Percentiles rank a stretch among this genome's conserved stretches.
These are phyloP conservation scores for Mycosarcoma maydis DNA, from an alignment of 1,284 basidiomycete genomes.

Conservation along the genomic window DNA sequence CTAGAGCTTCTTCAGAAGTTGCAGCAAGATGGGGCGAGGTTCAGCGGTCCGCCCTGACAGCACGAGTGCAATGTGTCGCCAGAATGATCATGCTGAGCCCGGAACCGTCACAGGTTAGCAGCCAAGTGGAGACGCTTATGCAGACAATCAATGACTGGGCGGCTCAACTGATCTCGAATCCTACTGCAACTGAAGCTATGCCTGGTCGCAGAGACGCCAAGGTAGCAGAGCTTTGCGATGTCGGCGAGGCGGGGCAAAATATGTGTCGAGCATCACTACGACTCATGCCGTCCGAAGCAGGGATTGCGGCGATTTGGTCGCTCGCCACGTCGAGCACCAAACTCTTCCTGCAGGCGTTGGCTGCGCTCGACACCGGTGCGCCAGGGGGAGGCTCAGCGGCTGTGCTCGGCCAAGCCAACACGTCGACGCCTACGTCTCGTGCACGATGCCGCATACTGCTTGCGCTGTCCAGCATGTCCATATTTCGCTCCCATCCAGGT, in stretches of 20 bases:
- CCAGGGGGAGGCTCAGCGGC: constrained; percentile 23
- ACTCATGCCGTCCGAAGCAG: constrained; percentile 2
- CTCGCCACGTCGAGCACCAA: constrained; percentile 35
- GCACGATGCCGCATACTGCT: constrained; percentile 38
- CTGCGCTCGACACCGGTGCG: constrained; percentile 40
- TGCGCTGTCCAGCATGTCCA: constrained; percentile 29
- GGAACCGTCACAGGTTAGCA: neutral
- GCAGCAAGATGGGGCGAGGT: constrained; percentile 28
- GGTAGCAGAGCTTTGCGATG: constrained; percentile 39
- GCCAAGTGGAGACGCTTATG: constrained; percentile 21
- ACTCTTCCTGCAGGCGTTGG: constrained; percentile 35
- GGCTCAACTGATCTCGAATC: constrained; percentile 8
- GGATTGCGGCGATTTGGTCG: constrained; percentile 32
- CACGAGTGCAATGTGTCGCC: constrained; percentile 11
- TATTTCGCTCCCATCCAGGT: constrained; percentile 35
- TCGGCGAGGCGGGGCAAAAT: constrained; percentile 34
- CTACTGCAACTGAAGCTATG: neutral
- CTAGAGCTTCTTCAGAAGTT: constrained; percentile 14
- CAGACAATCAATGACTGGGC: constrained; percentile 20
- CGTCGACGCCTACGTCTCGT: constrained; percentile 47
- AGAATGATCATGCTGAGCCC: constrained; percentile 21
- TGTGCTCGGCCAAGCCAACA: constrained; percentile 47
- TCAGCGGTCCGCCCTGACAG: constrained; percentile 8
- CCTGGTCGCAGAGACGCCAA: constrained; percentile 2
- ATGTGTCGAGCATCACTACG: constrained; percentile 32